These are phyloP conservation scores for Xerocomus spinulosus DNA, from an alignment of 768 basidiomycete species.

Conservation along the genomic window DNA sequence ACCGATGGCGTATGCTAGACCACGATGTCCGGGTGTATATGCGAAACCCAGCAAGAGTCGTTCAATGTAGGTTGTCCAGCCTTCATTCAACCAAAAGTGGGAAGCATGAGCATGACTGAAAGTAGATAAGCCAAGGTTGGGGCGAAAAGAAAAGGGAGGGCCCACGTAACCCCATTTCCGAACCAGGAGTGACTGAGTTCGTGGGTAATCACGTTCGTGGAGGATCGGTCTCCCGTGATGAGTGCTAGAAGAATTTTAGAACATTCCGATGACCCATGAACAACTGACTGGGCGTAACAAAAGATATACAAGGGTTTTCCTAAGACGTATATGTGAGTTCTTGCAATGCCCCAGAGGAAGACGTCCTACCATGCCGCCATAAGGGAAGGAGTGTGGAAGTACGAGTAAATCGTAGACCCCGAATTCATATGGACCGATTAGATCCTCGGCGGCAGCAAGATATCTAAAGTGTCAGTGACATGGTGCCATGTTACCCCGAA, in stretches of 20 bases:
- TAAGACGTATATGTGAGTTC: constrained; percentile 28
- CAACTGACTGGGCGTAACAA: constrained; percentile 76
- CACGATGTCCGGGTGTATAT: constrained; percentile 71
- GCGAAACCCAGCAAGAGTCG: constrained; percentile 68
- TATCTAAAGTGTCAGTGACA: constrained; percentile 46
- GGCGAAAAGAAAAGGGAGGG: constrained; percentile 7
- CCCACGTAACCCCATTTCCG: constrained; percentile 80
- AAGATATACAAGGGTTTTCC: constrained; percentile 89
- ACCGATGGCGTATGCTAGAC: constrained; percentile 77
- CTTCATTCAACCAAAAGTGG: constrained; percentile 90
- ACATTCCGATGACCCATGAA: neutral
- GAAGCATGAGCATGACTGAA: constrained; percentile 62
- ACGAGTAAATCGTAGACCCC: constrained; percentile 88
- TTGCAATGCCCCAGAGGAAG: neutral
- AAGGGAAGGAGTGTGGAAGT: constrained; percentile 89
- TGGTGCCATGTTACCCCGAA: no score
- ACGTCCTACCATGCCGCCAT: constrained; percentile 71
- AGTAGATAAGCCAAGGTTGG: neutral
- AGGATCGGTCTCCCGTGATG: constrained; percentile 78
- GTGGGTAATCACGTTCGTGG: constrained; percentile 88
- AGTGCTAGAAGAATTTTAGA: constrained; percentile 45
- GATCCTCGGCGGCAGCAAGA: constrained; percentile 63
- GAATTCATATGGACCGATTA: constrained; percentile 74
- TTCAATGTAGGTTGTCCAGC: constrained; percentile 94
- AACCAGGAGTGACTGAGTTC: constrained; percentile 88